phyloP scores from a whole-genome alignment of 75 land plant genomes.

The Sequoiadendron giganteum region DNA sequence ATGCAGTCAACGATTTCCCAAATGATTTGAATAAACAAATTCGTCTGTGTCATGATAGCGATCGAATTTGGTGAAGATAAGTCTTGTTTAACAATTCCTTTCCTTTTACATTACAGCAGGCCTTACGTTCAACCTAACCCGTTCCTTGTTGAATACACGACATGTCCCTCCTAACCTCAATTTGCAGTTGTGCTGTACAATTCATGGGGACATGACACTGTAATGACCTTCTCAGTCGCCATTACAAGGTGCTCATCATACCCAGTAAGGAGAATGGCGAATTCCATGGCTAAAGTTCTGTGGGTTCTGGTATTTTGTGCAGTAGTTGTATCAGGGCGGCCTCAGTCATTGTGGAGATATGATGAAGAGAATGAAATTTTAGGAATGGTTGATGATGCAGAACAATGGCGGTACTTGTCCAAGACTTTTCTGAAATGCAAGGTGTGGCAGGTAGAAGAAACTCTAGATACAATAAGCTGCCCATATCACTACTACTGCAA shows the following conservation, averaged over 20 bases:
- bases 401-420: background rate
- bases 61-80: background rate
- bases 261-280: background rate
- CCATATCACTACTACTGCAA: slow-evolving; percentile 58
- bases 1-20: too few species aligned
- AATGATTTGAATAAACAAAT: too few species aligned
- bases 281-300: background rate
- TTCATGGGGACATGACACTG: background rate
- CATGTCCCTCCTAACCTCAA: background rate
- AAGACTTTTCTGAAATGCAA: slow-evolving; percentile 42
- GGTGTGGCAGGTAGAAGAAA: slow-evolving; percentile 53
- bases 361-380: background rate
- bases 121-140: background rate
- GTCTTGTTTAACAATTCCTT: background rate
- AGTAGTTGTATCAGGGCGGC: background rate
- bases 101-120: background rate
- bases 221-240: background rate
- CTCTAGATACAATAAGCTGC: slow-evolving; percentile 33
- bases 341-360: background rate
- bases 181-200: background rate
- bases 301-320: background rate
- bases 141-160: background rate
- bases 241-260: background rate
- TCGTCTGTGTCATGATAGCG: too few species aligned
- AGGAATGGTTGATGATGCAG: background rate